Percentiles rank a stretch among this genome's conserved stretches.
These are phyloP conservation scores for Taphrina confusa DNA, from an alignment of 1,139 yeast species.

Conservation along the genomic window DNA sequence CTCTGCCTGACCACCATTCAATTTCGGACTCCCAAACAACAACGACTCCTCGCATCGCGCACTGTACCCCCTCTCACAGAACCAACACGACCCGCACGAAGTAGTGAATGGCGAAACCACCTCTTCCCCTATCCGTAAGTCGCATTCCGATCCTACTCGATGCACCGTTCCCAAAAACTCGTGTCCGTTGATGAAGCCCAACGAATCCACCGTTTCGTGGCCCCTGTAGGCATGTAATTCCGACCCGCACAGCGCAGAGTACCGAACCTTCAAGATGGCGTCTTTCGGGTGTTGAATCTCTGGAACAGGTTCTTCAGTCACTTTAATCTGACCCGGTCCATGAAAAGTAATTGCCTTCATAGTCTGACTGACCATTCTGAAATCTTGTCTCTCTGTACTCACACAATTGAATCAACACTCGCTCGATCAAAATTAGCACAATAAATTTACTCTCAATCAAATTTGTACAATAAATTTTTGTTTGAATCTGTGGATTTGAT, in stretches of 20 bases:
- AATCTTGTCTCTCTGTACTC: too few relatives aligned
- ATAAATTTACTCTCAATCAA: too few relatives aligned
- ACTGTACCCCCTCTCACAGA: conserved; percentile 56
- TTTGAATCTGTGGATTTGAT: too few relatives aligned
- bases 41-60: conserved; percentile 57
- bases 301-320: conserved; percentile 54
- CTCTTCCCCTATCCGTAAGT: conserved; percentile 48
- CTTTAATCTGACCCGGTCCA: conserved; percentile 54
- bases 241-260: conserved; percentile 45
- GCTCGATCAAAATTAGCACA: too few relatives aligned
- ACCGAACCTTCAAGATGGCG: conserved; percentile 56
- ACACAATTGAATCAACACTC: too few relatives aligned
- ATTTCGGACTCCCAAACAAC: conserved; percentile 58
- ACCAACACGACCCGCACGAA: conserved; percentile 58
- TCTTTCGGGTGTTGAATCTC: conserved; percentile 50
- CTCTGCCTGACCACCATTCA: conserved; percentile 65
- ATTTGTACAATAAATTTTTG: too few relatives aligned
- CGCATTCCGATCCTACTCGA: conserved; percentile 49
- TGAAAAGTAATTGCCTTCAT: conserved; percentile 64
- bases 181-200: conserved; percentile 57
- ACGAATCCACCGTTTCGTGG: conserved; percentile 44
- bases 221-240: conserved; percentile 66
- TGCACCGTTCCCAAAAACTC: conserved; percentile 58
- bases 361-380: too few relatives aligned
- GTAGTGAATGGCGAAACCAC: conserved; percentile 43